These are phyloP conservation scores for Tolypocladium nubicola DNA, from an alignment of 2,329 filamentous ascomycete genomes.

Conservation along the genomic window DNA sequence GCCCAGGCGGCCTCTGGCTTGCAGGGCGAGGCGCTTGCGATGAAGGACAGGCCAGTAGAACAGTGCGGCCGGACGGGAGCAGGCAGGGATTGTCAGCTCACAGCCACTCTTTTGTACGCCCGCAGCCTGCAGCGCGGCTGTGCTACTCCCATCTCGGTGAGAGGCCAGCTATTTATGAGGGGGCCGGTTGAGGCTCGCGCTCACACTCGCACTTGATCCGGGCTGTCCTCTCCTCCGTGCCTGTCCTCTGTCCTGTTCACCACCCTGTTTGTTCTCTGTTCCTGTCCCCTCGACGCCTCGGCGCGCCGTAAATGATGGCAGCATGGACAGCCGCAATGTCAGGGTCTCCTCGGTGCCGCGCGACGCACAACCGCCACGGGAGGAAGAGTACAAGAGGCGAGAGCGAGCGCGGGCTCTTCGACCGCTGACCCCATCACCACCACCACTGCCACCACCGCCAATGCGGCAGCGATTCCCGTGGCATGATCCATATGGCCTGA, in stretches of 20 bases:
- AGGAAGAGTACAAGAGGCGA: neutral
- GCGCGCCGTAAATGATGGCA: neutral
- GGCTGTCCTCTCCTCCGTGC: neutral
- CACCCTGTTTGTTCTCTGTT: neutral
- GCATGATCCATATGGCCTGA: neutral
- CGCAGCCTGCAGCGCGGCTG: neutral
- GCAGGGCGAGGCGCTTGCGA: neutral
- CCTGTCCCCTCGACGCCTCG: neutral
- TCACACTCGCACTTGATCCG: neutral
- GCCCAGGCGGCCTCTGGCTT: neutral
- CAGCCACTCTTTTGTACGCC: neutral
- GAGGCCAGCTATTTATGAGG: neutral
- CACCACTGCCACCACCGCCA: neutral
- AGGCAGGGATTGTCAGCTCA: neutral
- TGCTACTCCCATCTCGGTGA: neutral
- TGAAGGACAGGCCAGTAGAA: neutral
- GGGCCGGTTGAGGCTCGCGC: neutral
- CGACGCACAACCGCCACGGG: neutral
- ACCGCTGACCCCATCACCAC: neutral
- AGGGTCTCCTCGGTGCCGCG: neutral
- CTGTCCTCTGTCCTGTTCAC: neutral
- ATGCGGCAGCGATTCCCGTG: neutral
- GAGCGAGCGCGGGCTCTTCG: neutral
- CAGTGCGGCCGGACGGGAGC: neutral
- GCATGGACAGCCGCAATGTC: neutral